phyloP scores from a whole-genome alignment of 441 rosid species.

The Adansonia madagascariensis region DNA sequence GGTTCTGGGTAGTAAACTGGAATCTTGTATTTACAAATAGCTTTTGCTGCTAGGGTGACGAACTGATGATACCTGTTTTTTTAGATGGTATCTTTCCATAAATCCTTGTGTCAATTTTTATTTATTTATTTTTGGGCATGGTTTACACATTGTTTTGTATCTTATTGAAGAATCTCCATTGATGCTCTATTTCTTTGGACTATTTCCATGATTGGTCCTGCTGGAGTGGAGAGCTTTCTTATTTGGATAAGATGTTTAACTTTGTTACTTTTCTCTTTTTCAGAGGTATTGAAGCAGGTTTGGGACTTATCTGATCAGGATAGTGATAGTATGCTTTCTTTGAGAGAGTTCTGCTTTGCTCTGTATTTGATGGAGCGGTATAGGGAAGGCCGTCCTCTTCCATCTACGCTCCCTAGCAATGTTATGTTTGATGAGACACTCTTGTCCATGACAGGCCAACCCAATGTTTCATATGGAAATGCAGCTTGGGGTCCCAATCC shows the following conservation, averaged over 20 bases:
- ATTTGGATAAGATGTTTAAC: constrained; percentile 26
- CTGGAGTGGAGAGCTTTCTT: constrained; percentile 12
- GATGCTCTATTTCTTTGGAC: neutral
- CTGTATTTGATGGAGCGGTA: constrained; percentile 93
- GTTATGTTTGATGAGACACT: constrained; percentile 82
- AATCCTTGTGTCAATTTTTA: neutral
- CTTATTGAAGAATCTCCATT: neutral
- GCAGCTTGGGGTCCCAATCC: constrained; percentile 74
- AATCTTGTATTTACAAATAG: neutral
- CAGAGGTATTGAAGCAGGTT: constrained; percentile 91
- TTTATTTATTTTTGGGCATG: neutral
- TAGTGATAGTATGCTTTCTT: constrained; percentile 91
- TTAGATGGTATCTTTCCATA: neutral
- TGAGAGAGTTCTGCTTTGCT: constrained; percentile 94
- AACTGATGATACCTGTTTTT: neutral
- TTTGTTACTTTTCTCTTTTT: constrained; percentile 35
- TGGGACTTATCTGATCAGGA: constrained; percentile 99
- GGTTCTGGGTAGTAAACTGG: neutral
- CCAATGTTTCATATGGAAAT: constrained; percentile 64
- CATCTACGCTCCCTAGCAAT: constrained; percentile 74
- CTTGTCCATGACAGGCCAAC: constrained; percentile 79
- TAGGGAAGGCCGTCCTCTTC: constrained; percentile 92
- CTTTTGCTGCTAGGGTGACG: constrained; percentile 10
- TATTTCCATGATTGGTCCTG: neutral
- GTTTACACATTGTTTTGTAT: neutral